Evolutionary conservation across 768 basidiomycete genomes (phyloP), one percentile per base, ranked within the genome.

Genomic region (Asterophora lycoperdoides): DNA sequence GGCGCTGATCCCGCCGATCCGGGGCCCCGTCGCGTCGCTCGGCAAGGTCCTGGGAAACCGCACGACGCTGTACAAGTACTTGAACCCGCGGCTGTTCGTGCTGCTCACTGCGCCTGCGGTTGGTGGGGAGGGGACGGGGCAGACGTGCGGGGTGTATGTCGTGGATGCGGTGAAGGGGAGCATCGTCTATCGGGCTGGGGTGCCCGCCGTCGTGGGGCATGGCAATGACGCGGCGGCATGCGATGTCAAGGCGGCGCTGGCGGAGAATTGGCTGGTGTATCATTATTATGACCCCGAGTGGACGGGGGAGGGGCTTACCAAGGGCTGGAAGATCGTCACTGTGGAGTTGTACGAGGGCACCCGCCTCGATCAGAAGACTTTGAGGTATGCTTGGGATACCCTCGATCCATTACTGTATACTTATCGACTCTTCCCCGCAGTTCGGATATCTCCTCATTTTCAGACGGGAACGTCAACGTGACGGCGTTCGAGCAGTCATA

Each of bases 251-350:
- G 80, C 81, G 15, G 67, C 72, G 2, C 69, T 98, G 46, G 75
- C 78, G 18, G 94, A 97, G 68, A 96, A 98, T 63, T 96, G 94
- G 93, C 63, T 98, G 37, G 86, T 93, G 7, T 95, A 93, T 67
- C 76, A 86, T 49, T 94, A 89, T 61, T 92, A 83, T 61, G 85
- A 90, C 44, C 77, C 73, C 10, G 75, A 79, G 17, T 65, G 68
- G 36, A 67, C 60, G 30, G 74, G 73, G 18, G 56, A 64, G 4
- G 76, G 69, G 1, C 64, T 73, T 59, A 67, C 81, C 2, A 89
- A 86, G 59, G 84, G 89, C 0, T 80, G 84, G 61, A 74, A 81
- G 42, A 66, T 95, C 41, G 84, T 92, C 2, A 85, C 80, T 14
- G 87, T 93, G 3, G 95, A 98, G 68, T 68, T 96, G 40, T 96